A percentile compares a stretch with the other conserved stretches of the same genome.
These are phyloP conservation scores for Colletotrichum higginsianum DNA, from an alignment of 2,329 filamentous ascomycete species.

Conservation along the genomic window DNA sequence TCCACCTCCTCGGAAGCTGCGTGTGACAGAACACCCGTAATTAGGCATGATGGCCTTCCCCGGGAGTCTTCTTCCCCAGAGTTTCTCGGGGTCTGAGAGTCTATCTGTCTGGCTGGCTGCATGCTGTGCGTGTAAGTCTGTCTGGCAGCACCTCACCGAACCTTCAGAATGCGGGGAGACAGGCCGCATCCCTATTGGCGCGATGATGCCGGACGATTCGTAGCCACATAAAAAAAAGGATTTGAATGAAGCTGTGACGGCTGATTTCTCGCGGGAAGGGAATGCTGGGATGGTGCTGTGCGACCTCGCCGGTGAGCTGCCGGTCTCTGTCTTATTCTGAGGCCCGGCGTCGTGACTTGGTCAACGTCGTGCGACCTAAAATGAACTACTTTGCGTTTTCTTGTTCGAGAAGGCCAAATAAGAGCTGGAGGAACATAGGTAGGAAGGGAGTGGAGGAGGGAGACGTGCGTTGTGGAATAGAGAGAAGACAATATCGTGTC, in stretches of 20 bases:
- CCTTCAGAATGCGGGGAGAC: slow-evolving; percentile 20
- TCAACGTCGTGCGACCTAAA: slow-evolving; percentile 10
- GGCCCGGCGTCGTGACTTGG: neutral
- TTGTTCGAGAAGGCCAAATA: no score
- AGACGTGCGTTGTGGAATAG: neutral
- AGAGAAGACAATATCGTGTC: neutral
- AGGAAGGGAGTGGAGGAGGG: no score
- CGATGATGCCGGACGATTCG: neutral
- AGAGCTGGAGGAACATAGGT: no score
- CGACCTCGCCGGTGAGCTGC: slow-evolving; percentile 8
- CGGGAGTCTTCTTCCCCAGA: neutral
- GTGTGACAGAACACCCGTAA: no score
- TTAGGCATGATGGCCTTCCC: no score
- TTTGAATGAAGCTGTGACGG: no score
- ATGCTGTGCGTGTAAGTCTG: slow-evolving; percentile 27
- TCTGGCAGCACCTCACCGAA: slow-evolving; percentile 23
- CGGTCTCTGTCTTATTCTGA: no score
- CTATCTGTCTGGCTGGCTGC: slow-evolving; percentile 1
- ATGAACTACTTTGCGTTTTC: neutral
- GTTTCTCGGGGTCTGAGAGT: slow-evolving; percentile 14
- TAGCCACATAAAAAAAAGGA: neutral
- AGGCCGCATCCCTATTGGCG: neutral
- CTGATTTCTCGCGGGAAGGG: no score
- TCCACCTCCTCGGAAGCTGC: no score
- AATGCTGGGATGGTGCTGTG: neutral